These are phyloP conservation scores for Tuber melanosporum DNA, from an alignment of 495 filamentous ascomycete genomes.

Conservation along the genomic window DNA sequence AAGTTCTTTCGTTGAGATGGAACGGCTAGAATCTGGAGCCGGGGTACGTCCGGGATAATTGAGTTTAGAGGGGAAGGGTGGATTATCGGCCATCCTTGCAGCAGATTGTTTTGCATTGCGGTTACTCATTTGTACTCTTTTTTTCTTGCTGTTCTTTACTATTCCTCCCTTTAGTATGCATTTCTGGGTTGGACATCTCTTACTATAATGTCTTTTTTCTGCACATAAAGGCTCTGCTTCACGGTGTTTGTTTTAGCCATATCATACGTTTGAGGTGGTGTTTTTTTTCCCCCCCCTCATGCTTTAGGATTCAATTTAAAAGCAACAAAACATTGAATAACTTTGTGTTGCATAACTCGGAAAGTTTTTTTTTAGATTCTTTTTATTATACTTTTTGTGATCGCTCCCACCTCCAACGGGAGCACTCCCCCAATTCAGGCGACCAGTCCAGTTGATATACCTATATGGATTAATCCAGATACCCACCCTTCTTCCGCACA, in stretches of 20 bases:
- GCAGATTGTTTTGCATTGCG: not conserved
- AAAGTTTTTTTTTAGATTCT: not conserved
- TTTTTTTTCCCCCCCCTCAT: not conserved
- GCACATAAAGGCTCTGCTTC: not conserved
- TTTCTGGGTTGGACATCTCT: not conserved
- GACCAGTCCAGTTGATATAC: not conserved
- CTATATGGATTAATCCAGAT: not conserved
- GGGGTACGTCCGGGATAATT: not conserved
- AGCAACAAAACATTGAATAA: not conserved
- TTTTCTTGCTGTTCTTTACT: not conserved
- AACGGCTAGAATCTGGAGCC: not conserved
- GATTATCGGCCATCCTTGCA: not conserved
- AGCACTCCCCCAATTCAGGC: not conserved
- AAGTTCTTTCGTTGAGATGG: conserved; percentile 26
- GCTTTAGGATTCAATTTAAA: not conserved
- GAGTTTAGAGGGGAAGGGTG: not conserved
- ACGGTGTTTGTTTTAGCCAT: not conserved
- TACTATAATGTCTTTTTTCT: conserved; percentile 1
- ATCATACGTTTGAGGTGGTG: not conserved
- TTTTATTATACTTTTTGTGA: not conserved
- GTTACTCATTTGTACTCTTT: conserved; percentile 2
- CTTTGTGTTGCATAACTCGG: not conserved
- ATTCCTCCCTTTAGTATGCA: not conserved
- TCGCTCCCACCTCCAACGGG: not conserved
- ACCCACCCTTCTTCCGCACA: not conserved